Base-by-base conservation (phyloP, 2,329 filamentous ascomycete genomes). In the Fusarium tuaranense region DNA sequence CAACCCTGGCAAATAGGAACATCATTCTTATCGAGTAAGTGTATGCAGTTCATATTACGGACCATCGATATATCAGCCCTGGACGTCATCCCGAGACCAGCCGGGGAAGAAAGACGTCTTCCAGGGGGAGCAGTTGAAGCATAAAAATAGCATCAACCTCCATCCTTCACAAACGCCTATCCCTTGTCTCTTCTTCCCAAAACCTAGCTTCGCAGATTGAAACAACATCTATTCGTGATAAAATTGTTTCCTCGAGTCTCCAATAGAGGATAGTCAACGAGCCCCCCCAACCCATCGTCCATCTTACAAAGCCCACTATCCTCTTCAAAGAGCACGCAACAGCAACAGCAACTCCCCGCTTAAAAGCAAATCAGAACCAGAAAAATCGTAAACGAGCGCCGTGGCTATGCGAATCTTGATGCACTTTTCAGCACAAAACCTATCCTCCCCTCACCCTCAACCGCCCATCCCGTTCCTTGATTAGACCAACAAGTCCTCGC, bases 321-420 rank as follows among this genome's bases (percentile, higher is more conserved):
- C 58, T 68, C 63, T 55, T 34, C 25, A 62, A 76, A 65, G 27
- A 65, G 61, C 30, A 53, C 55, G 34, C 20, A 39, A 38, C 65
- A 68, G 55, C 61, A 59, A 30, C 63, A 69, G 48, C 67, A 65
- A 70, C 67, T 67, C 77, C 73, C 72, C 62, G 72, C 74, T 71
- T 34, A 65, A 48, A 72, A 72, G 65, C 59, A 72, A 53, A 67
- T 48, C 55, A 75, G 63, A 67, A 57, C 55, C 76, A 39, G 20
- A 57, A 64, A 68, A 68, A 61, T 61, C 53, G 64, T 67, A 65
- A 77, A 77, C 74, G 71, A 80, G 72, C 74, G 78, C 79, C 73
- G 69, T 74, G 71, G 72, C 72, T 75, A 77, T 76, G 70, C 78
- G 63, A 71, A 67, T 59, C 51, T 65, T 38, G 59, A 65, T 67